Conservation (phyloP, 2,329 filamentous ascomycete genomes). For the Sphaerulina vaccinii region DNA sequence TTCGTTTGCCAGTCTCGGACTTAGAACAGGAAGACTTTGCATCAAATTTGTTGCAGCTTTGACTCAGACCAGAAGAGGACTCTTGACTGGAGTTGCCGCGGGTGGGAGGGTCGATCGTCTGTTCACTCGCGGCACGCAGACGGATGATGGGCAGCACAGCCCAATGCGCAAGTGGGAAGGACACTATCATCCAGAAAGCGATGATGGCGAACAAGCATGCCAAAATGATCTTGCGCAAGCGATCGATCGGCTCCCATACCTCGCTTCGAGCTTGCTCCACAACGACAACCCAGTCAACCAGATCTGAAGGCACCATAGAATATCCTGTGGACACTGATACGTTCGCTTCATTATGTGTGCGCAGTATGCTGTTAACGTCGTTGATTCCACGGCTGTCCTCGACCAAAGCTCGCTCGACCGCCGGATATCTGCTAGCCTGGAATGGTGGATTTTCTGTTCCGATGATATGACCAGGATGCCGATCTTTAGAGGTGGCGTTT, state of each 20-base stretch:
- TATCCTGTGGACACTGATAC: slow-evolving; percentile 74
- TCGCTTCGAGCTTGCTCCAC: slow-evolving; percentile 74
- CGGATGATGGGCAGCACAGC: slow-evolving; percentile 77
- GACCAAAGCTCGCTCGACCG: slow-evolving; percentile 61
- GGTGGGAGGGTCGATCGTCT: slow-evolving; percentile 67
- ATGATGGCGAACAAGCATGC: slow-evolving; percentile 82
- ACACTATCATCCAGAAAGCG: slow-evolving; percentile 65
- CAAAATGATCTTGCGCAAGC: slow-evolving; percentile 77
- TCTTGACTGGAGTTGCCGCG: slow-evolving; percentile 29
- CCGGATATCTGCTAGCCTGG: slow-evolving; percentile 60
- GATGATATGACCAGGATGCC: slow-evolving; percentile 31
- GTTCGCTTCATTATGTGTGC: slow-evolving; percentile 66
- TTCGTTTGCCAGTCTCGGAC: neutral
- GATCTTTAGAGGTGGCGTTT: slow-evolving; percentile 27
- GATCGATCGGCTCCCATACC: slow-evolving; percentile 72
- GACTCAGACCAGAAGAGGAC: slow-evolving; percentile 8
- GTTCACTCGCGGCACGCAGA: slow-evolving; percentile 71
- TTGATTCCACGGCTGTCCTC: slow-evolving; percentile 36
- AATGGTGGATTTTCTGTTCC: slow-evolving; percentile 56
- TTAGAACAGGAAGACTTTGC: neutral
- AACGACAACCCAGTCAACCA: slow-evolving; percentile 80
- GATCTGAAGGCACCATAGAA: slow-evolving; percentile 63
- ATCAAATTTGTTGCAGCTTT: slow-evolving; percentile 1
- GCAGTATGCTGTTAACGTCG: slow-evolving; percentile 65
- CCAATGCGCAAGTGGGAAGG: slow-evolving; percentile 77